Conservation (phyloP, 2,329 filamentous ascomycete species). For the Alternaria infectoria region DNA sequence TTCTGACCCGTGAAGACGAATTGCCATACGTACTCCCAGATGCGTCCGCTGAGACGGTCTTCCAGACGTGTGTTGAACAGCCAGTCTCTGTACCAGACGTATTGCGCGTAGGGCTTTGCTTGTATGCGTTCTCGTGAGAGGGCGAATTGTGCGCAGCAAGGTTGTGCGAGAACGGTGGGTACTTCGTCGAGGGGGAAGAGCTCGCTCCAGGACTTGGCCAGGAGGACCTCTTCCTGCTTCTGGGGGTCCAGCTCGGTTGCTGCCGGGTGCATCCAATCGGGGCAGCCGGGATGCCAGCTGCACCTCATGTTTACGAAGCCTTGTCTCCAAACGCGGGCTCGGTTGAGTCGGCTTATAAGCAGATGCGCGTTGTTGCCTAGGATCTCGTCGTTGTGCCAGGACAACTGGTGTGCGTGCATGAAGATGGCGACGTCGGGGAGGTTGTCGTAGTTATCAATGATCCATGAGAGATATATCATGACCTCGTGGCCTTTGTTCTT, state of each 20-base stretch:
- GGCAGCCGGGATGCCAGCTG: slow-evolving; percentile 62
- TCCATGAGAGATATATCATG: slow-evolving; percentile 66
- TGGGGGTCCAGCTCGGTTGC: slow-evolving; percentile 43
- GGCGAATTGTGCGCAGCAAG: slow-evolving; percentile 70
- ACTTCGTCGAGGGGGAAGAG: slow-evolving; percentile 57
- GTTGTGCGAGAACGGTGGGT: slow-evolving; percentile 61
- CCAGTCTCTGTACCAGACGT: slow-evolving; percentile 66
- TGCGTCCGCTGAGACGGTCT: slow-evolving; percentile 63
- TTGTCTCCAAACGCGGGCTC: slow-evolving; percentile 54
- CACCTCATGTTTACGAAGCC: slow-evolving; percentile 64
- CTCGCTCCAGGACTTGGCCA: slow-evolving; percentile 55
- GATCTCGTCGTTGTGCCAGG: slow-evolving; percentile 65
- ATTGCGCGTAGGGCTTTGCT: slow-evolving; percentile 59
- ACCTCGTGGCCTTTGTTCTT: slow-evolving; percentile 68
- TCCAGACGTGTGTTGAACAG: slow-evolving; percentile 62
- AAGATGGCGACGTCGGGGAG: slow-evolving; percentile 67
- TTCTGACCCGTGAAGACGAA: slow-evolving; percentile 63
- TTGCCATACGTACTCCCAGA: slow-evolving; percentile 71
- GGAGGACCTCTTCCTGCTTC: slow-evolving; percentile 54
- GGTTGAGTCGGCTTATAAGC: slow-evolving; percentile 55
- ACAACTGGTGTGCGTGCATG: slow-evolving; percentile 64
- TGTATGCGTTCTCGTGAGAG: slow-evolving; percentile 64
- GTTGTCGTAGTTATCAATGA: slow-evolving; percentile 66
- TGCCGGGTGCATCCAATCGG: slow-evolving; percentile 60
- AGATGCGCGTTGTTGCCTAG: slow-evolving; percentile 52